Conservation (phyloP, 129 eudicot species). For the Saposhnikovia divaricata region DNA sequence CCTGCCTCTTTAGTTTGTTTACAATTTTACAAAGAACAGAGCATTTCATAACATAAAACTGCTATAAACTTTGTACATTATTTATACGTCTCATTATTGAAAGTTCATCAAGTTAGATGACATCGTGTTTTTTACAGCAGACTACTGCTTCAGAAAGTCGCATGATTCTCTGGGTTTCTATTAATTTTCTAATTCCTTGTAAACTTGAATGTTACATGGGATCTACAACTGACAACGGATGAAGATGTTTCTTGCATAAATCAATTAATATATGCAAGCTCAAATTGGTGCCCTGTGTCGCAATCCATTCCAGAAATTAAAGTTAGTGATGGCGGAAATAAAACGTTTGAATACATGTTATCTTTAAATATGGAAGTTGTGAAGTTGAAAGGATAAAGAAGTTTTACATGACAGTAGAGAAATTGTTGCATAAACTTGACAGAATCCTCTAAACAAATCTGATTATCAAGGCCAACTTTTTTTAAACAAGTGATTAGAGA, state of each 20-base stretch:
- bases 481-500: too few species aligned
- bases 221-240: not conserved
- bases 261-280: not conserved
- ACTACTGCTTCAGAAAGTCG: conserved; percentile 59
- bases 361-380: too few species aligned
- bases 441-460: too few species aligned
- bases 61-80: not conserved
- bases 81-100: not conserved
- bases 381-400: too few species aligned
- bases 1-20: not conserved
- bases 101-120: not conserved
- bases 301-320: not conserved
- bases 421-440: too few species aligned
- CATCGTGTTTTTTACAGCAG: conserved; percentile 31
- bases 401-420: too few species aligned
- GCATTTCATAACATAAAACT: not conserved
- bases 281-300: not conserved
- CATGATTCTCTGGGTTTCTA: not conserved
- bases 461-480: too few species aligned
- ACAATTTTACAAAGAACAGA: not conserved
- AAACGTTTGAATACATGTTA: too few species aligned
- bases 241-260: not conserved
- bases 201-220: not conserved
- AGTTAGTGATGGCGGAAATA: not conserved
- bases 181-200: not conserved